Percentiles rank a stretch among this genome's conserved stretches.
phyloP scores from a whole-genome alignment of 1,139 yeast genomes.

The Kodamaea derodonti region DNA sequence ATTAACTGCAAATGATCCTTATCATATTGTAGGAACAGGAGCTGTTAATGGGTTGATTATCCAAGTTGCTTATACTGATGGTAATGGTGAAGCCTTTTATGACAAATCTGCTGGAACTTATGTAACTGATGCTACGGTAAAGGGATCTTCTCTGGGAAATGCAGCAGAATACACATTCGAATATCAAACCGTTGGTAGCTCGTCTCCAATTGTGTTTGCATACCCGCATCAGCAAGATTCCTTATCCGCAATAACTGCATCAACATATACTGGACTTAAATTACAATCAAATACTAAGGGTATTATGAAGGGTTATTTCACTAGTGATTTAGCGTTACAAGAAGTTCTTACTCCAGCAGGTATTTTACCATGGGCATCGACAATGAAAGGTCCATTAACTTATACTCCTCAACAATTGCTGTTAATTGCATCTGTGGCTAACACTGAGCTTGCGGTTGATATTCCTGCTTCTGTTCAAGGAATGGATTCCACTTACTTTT shows the following conservation, averaged over 20 bases:
- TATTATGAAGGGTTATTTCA: constrained; percentile 54
- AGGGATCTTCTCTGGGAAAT: constrained; percentile 23
- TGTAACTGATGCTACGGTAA: constrained; percentile 30
- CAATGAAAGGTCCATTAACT: constrained; percentile 25
- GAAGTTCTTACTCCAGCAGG: constrained; percentile 50
- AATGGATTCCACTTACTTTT: constrained; percentile 53
- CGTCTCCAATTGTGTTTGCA: constrained; percentile 58
- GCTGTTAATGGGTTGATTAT: constrained; percentile 53
- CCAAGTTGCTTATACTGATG: constrained; percentile 53
- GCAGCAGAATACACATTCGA: constrained; percentile 50
- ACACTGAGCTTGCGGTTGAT: constrained; percentile 55
- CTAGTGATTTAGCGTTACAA: constrained; percentile 45
- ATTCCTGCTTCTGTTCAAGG: constrained; percentile 46
- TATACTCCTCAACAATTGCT: constrained; percentile 51
- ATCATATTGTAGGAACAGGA: constrained; percentile 39
- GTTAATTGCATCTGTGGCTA: constrained; percentile 52
- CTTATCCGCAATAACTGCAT: constrained; percentile 33
- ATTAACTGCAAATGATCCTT: constrained; percentile 33
- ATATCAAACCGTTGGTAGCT: constrained; percentile 52
- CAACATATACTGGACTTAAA: constrained; percentile 44
- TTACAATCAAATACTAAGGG: constrained; percentile 67
- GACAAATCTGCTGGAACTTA: constrained; percentile 38
- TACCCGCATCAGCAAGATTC: constrained; percentile 69
- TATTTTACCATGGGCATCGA: constrained; percentile 58
- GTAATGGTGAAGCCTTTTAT: constrained; percentile 24